These are phyloP conservation scores for Rhodocollybia butyracea DNA, from an alignment of 768 basidiomycete genomes.

Conservation along the genomic window DNA sequence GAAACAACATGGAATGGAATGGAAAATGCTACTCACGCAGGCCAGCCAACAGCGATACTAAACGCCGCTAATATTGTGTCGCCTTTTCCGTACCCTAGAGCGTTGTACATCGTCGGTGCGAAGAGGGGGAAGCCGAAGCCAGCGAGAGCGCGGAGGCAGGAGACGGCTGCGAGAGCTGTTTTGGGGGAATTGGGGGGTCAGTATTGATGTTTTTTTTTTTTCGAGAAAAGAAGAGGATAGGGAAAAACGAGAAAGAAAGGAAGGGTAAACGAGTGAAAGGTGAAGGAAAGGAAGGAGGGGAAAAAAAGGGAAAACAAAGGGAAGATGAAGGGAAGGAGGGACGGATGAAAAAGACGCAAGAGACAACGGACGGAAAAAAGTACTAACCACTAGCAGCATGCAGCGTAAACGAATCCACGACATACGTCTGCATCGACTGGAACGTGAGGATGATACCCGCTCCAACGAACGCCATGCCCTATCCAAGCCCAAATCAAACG, in stretches of 20 bases:
- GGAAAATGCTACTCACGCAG: conserved; percentile 29
- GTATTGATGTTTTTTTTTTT: too few relatives aligned
- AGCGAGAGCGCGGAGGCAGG: conserved; percentile 59
- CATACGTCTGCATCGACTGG: conserved; percentile 62
- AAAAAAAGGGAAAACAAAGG: neutral
- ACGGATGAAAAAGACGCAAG: neutral
- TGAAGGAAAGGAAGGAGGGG: neutral
- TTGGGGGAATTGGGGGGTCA: too few relatives aligned
- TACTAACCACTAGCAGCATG: conserved; percentile 63
- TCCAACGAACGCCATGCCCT: conserved; percentile 55
- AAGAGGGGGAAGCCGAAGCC: conserved; percentile 81
- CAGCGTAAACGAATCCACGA: conserved; percentile 64
- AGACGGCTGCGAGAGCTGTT: conserved; percentile 39
- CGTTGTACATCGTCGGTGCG: conserved; percentile 62
- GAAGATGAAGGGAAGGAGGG: neutral
- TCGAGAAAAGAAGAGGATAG: too few relatives aligned
- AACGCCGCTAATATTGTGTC: conserved; percentile 60
- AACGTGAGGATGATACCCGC: conserved; percentile 57
- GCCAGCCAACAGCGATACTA: conserved; percentile 59
- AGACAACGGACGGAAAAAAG: neutral
- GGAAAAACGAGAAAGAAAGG: neutral
- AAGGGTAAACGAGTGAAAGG: neutral
- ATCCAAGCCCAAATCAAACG: neutral
- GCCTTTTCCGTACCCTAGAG: conserved; percentile 68
- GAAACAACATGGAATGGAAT: too few relatives aligned